Evolutionary conservation across 352 stramenopile genomes (phyloP), one percentile per base, ranked within the genome.

Genomic region (Globisporangium cylindrosporum): DNA sequence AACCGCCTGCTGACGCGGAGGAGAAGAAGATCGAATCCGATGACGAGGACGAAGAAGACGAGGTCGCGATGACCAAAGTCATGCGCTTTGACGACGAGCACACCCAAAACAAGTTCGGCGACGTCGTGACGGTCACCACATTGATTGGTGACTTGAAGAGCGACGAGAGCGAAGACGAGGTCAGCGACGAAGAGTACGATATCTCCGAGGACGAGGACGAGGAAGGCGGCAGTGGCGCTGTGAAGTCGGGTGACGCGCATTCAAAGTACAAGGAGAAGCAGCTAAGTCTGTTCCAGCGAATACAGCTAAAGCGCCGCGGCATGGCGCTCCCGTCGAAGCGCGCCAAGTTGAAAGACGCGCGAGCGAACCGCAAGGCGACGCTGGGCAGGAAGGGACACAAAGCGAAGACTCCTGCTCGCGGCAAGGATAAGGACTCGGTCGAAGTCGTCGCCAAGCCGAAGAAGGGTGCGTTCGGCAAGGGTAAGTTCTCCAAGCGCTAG

Each of bases 101-200:
- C 71, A 96, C 89, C 34, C 84, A 94, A 76, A 78, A 74, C 43
- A 94, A 95, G 71, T 96, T 95, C 56, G 89, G 89, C 41, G 82
- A 95, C 57, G 85, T 94, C 29, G 89, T 96, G 65, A 96, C 87
- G 14, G 87, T 96, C 70, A 93, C 82, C 48, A 96, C 89, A 58
- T 91, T 80, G 1, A 76, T 96, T 2, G 89, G 86, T 22, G 86
- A 90, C 43, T 69, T 96, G 15, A 73, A 86, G 72, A 94, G 86
- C 72, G 86, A 96, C 62, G 87, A 74, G 24, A 86, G 90, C 14
- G 83, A 90, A 41, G 77, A 91, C 53, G 67, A 82, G 22, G 78
- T 77, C 57, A 91, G 77, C 34, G 82, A 89, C n/a, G 86, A 89
- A 27, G 77, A 92, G 32, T 72, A 83, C 48, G 79, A 79, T 41